Evolutionary conservation across 2,329 filamentous ascomycete species (phyloP), one percentile per base, ranked within the genome.

Genomic region (Claviceps fusiformis): DNA sequence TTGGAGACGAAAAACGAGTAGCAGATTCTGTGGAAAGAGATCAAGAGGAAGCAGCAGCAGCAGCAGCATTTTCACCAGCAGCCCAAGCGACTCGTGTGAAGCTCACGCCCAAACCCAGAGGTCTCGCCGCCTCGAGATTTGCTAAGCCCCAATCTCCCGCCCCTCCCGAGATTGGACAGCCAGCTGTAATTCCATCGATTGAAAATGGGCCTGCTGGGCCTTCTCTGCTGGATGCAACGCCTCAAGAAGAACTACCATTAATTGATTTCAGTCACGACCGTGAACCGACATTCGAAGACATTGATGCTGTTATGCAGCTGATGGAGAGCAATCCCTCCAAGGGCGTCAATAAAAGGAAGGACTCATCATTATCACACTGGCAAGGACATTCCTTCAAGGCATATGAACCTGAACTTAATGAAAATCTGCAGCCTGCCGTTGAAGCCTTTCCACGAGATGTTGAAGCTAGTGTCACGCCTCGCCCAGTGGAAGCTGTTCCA

Each of bases 241-340:
- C 44, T 24, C 49, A 47, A 19, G 3, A 49, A 19, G 24, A 49
- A 29, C 10, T 31, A 19, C 43, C 43, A 24, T 45, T 35, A 10
- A 46, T 52, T 27, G 53, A 56, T 19, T 29, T 54, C 24, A 41
- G 56, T 17, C 52, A 62, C 4, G 63, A 65, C 7, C 63, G 63
- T 24, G 74, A 75, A 58, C 75, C 73, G 7, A 80, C 84, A 0
- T 88, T 88, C 62, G 85, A 92, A 61, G 90, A 96, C 65, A 91
- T 96, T 63, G 91, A 96, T 72, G 89, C 86, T 48, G 83, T 96
- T 53, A 95, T 97, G 89, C 82, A 85, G 60, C 86, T 93, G 57
- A 79, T 96, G 62, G 79, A 84, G 56, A 81, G 77, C 50, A 82
- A 89, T 60, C 86, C 86, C 1, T 83, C 85, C 53, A 81, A 86